Base-by-base conservation (phyloP, 2,329 filamentous ascomycete species). In the Dactylellina parvicollis region DNA sequence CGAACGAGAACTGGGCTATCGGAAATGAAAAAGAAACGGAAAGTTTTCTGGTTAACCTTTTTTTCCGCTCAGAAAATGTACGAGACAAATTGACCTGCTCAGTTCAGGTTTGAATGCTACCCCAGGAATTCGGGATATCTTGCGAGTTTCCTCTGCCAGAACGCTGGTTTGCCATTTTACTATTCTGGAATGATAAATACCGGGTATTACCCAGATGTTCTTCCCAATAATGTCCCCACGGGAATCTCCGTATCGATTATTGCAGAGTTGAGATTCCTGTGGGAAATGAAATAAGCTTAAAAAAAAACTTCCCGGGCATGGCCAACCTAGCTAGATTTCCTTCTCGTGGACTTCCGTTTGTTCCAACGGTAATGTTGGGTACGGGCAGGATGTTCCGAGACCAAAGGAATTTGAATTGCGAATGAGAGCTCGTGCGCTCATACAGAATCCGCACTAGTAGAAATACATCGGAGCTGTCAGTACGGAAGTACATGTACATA, bases 11-110 rank as follows among this genome's bases (percentile, higher is more conserved):
- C 49, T 65, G 36, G 49, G 49, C 59, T 50, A 56, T 56, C 61
- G 61, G 61, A 66, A 66, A 66, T 67, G 62, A 67, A 59, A 67
- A 67, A 67, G 62, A 46, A 67, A 57, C 55, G 52, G 62, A 56
- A 56, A 52, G 22, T 47, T 57, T 67, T 67, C 50, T 50, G 57
- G 42, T 52, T 40, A 36, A 7, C 50, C 38, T 8, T 40, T 38
- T 30, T 38, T 38, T 22, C 24, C 62, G 44, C 52, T 30, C 40
- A n/a, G 57, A 50, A 50, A 50, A 56, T 32, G 14, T 22, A 55
- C 57, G 62, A 67, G 62, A 67, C 62, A 67, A 42, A 14, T 9
- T n/a, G 44, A 67, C 62, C 62, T 67, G 52, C 62, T 56, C 14
- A 38, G 10, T 56, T 14, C n/a, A 54, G 49, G 4, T 36, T 20